These are phyloP conservation scores for Ceratocystis huliohia DNA, from an alignment of 2,329 filamentous ascomycete genomes.

Conservation along the genomic window DNA sequence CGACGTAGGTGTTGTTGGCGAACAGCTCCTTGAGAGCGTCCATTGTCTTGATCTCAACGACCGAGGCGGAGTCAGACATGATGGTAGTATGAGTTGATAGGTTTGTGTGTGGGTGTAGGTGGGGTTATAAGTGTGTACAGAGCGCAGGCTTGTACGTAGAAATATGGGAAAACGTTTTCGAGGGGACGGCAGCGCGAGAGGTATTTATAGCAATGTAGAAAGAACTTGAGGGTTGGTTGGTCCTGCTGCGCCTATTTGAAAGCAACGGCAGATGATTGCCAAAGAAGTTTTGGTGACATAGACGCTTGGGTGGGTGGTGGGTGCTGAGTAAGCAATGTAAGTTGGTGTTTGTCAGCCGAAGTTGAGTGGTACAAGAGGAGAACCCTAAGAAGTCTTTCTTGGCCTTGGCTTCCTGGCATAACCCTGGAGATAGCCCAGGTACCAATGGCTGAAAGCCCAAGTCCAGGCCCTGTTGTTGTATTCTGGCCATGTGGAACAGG, in stretches of 20 bases:
- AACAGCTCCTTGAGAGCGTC: conserved; percentile 20
- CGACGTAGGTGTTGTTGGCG: conserved; percentile 43
- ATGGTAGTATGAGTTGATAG: neutral
- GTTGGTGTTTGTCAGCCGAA: neutral
- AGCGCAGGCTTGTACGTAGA: neutral
- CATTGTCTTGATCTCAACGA: conserved; percentile 16
- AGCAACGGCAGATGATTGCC: neutral
- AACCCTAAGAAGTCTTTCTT: neutral
- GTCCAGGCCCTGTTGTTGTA: neutral
- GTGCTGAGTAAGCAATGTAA: neutral
- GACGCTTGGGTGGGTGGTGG: neutral
- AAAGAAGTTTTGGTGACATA: neutral
- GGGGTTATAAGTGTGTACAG: neutral
- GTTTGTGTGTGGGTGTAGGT: neutral
- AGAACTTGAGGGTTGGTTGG: too few species aligned
- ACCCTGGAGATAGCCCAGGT: neutral
- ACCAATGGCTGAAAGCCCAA: neutral
- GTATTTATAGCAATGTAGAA: too few species aligned
- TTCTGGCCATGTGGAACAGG: neutral
- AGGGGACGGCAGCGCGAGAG: too few species aligned
- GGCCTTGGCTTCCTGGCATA: neutral
- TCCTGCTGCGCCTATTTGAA: too few species aligned
- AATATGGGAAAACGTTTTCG: too few species aligned
- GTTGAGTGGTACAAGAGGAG: neutral
- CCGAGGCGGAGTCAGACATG: conserved; percentile 17